phyloP scores from a whole-genome alignment of 768 basidiomycete genomes.

The Tremella yokohamensis region DNA sequence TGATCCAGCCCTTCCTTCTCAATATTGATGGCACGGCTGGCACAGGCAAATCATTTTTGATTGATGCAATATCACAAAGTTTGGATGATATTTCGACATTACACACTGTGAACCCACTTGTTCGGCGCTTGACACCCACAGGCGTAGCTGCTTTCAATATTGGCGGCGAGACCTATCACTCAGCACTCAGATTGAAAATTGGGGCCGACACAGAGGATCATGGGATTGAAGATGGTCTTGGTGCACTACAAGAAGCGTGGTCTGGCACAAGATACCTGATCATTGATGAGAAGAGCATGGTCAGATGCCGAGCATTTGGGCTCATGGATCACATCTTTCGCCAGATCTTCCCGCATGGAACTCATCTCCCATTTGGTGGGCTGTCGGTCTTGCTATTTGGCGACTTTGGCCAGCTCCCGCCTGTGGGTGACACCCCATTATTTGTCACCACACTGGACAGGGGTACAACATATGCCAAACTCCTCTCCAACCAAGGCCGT shows the following conservation, averaged over 20 bases:
- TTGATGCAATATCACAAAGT: slow-evolving; percentile 8
- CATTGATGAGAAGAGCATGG: slow-evolving; percentile 11
- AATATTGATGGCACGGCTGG: slow-evolving; percentile 14
- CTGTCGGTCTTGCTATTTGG: neutral
- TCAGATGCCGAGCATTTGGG: neutral
- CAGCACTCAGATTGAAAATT: neutral
- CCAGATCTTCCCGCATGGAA: neutral
- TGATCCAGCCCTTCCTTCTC: neutral
- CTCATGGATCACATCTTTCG: neutral
- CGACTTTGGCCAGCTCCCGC: neutral
- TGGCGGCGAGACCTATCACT: slow-evolving; percentile 7
- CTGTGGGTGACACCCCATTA: neutral
- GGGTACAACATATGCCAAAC: neutral
- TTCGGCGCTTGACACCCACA: slow-evolving; percentile 7
- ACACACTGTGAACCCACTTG: neutral
- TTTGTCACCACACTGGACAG: neutral
- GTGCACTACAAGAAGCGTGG: slow-evolving; percentile 3
- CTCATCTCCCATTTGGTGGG: slow-evolving; percentile 1
- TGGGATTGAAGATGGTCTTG: neutral
- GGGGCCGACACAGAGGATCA: neutral
- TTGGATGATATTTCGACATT: neutral
- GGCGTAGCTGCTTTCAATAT: slow-evolving; percentile 15
- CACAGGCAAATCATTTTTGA: slow-evolving; percentile 11
- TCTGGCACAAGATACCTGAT: neutral
- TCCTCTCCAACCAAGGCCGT: neutral